Base-by-base conservation (phyloP, 441 rosid genomes). In the Manihot esculenta region DNA sequence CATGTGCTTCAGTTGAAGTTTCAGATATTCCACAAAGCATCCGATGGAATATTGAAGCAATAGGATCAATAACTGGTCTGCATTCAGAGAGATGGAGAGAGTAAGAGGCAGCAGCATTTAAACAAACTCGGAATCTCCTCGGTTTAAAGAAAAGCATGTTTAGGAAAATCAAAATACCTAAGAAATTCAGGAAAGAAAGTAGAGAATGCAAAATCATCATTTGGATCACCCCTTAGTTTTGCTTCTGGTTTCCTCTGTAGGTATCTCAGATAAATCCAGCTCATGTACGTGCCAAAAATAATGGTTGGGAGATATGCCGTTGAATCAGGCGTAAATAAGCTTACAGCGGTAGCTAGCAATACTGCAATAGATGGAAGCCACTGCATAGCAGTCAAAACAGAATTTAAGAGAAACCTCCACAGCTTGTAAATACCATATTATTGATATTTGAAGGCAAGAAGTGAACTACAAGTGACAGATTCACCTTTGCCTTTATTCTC, bases 221-320 rank as follows among this genome's bases (percentile, higher is more conserved):
- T 93, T 45, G 95, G 95, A 76, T 95, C 98, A 45, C 99, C 99
- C 85, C 86, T 88, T 64, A 86, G 85, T 79, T 89, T 93, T 47
- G 94, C 86, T 84, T 93, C 94, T 69, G 95, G 89, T 80, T 86
- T 93, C 83, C 79, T 87, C 78, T 93, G 99, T 30, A 87, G 74
- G 80, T 87, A 93, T 78, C 99, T 88, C 71, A 93, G 90, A 86
- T 93, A 95, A 77, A 93, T 76, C 98, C 99, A 95, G 64, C 98
- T 89, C 72, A 78, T 75, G 74, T 93, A 91, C 61, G 97, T 89
- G 64, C 98, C 99, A 75, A 91, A 89, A 81, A 93, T 84, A 68
- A 93, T 76, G 66, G 92, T 87, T 48, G 99, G 98, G 79, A 91
- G 98, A 69, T 93, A 91, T 38, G 86, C 75, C 51, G 87, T 87